These are phyloP conservation scores for Suillus decipiens DNA, from an alignment of 768 basidiomycete genomes.

Conservation along the genomic window DNA sequence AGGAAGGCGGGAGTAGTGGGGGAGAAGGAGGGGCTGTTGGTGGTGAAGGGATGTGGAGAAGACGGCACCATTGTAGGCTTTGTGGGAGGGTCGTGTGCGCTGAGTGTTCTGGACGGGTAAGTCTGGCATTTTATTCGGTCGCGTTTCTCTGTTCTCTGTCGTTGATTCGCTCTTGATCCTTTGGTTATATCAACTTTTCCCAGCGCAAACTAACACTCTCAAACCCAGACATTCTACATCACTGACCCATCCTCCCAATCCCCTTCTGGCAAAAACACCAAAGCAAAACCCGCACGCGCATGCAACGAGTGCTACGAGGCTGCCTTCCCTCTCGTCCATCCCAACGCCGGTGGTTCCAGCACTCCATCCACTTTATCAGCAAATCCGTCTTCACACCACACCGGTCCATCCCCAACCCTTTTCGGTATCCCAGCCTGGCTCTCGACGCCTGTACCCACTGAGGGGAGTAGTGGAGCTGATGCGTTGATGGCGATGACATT, in stretches of 20 bases:
- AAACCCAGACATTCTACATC: constrained; percentile 77
- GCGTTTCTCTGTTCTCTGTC: not conserved
- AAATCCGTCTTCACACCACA: constrained; percentile 14
- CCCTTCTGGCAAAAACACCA: constrained; percentile 41
- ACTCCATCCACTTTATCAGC: constrained; percentile 11
- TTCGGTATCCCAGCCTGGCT: constrained; percentile 30
- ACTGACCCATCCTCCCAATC: constrained; percentile 42
- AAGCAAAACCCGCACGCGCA: constrained; percentile 68
- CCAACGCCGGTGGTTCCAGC: constrained; percentile 4
- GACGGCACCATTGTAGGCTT: constrained; percentile 84
- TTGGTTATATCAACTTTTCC: not conserved
- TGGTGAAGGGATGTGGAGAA: constrained; percentile 39
- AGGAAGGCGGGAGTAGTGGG: constrained; percentile 8
- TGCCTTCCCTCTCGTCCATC: constrained; percentile 63
- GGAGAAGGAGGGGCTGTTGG: constrained; percentile 16
- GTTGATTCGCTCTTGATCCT: not conserved
- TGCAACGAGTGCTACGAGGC: constrained; percentile 87
- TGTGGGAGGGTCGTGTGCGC: constrained; percentile 88
- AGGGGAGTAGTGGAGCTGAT: constrained; percentile 23
- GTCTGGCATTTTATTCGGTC: constrained; percentile 14
- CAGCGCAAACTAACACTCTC: not conserved
- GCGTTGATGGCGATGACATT: constrained; percentile 45
- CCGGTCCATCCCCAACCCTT: constrained; percentile 23
- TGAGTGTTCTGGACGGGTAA: constrained; percentile 76
- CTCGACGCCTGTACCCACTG: constrained; percentile 26